Evolutionary conservation across 768 basidiomycete genomes (phyloP).

Genomic region (Cystofilobasidium capitatum): DNA sequence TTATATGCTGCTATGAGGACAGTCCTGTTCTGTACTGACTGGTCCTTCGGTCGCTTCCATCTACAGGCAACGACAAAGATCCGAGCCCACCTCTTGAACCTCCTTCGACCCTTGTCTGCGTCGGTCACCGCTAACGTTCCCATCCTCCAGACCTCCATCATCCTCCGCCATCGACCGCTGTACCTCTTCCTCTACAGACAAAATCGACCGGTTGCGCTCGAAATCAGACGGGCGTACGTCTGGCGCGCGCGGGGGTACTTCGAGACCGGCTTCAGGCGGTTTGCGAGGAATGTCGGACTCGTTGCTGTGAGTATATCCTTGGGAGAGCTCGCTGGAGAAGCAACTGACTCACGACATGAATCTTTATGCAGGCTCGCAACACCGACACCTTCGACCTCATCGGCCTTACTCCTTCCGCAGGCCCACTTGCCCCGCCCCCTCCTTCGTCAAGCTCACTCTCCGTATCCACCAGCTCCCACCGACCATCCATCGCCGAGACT

Average conservation of each 20-base stretch:
- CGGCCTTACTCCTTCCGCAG: background rate
- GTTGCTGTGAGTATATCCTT: conserved; percentile 40
- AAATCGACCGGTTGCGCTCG: conserved; percentile 67
- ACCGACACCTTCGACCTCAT: background rate
- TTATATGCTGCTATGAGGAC: background rate
- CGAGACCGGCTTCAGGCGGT: conserved; percentile 88
- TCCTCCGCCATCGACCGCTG: conserved; percentile 71
- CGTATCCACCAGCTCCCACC: background rate
- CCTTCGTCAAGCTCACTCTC: background rate
- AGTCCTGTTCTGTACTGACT: background rate
- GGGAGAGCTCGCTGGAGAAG: too few relatives aligned
- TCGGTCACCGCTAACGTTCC: conserved; percentile 88
- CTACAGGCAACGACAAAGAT: conserved; percentile 80
- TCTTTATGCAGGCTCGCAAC: background rate
- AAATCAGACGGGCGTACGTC: conserved; percentile 79
- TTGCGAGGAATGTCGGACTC: conserved; percentile 66
- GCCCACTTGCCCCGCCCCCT: background rate
- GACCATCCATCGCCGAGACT: background rate
- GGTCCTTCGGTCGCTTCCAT: background rate
- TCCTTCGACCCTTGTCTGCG: conserved; percentile 69
- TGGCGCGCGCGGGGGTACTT: conserved; percentile 78
- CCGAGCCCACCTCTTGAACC: conserved; percentile 68
- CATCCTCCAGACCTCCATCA: conserved; percentile 74
- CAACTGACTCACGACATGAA: too few relatives aligned
- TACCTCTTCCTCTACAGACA: conserved; percentile 79